Evolutionary conservation across 1,139 yeast species (phyloP).

Genomic region (Blastobotrys serpentis): DNA sequence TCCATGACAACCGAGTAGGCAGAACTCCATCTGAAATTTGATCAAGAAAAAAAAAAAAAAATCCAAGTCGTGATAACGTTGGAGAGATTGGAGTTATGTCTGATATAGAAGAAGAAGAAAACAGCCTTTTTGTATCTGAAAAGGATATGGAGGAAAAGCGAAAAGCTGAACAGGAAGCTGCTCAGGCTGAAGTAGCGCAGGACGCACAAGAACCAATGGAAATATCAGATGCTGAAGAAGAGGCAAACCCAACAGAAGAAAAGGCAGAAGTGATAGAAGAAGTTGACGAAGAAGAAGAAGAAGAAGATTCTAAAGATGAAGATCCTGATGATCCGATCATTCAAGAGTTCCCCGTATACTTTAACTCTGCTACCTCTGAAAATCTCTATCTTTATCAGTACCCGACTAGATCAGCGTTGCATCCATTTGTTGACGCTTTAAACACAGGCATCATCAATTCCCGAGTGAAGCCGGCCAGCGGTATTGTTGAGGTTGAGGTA

Average conservation of each 20-base stretch:
- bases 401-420: conserved; percentile 61
- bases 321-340: conserved; percentile 69
- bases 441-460: conserved; percentile 49
- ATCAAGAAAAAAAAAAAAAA: not conserved
- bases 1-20: not conserved
- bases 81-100: not conserved
- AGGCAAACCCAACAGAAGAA: not conserved
- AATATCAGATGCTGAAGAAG: conserved; percentile 8
- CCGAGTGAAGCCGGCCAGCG: conserved; percentile 60
- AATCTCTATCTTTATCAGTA: conserved; percentile 59
- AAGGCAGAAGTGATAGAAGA: not conserved
- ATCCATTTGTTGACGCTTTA: conserved; percentile 46
- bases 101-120: conserved; percentile 15
- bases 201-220: conserved; percentile 10
- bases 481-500: conserved; percentile 64
- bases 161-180: conserved; percentile 11
- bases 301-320: conserved; percentile 10
- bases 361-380: conserved; percentile 38
- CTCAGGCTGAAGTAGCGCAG: conserved; percentile 7
- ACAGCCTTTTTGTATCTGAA: conserved; percentile 20
- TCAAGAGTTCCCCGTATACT: conserved; percentile 67
- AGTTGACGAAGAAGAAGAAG: not conserved
- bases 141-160: conserved; percentile 14
- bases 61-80: not conserved
- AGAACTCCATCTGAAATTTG: too few relatives aligned